Percentiles rank a stretch among this genome's conserved stretches.
phyloP scores from a whole-genome alignment of 148 eudicot species.

The Rhododendron simsii region DNA sequence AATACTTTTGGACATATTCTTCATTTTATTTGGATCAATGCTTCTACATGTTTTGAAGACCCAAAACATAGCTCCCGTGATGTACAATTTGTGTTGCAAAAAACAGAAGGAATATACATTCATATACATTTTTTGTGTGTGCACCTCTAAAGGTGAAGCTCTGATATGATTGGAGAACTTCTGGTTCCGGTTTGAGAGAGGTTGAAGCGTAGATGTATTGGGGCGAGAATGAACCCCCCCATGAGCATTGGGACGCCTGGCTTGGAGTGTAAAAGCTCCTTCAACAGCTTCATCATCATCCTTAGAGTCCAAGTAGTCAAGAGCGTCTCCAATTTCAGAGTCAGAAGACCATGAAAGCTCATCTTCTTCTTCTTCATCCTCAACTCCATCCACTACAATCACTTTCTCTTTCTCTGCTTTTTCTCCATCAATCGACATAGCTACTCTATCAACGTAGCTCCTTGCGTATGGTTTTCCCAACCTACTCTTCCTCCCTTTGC shows the following conservation, averaged over 20 bases:
- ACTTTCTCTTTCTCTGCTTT: neutral
- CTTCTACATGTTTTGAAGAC: neutral
- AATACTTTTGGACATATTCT: neutral
- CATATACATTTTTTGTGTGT: neutral
- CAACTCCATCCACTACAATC: constrained; percentile 2
- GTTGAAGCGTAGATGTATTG: constrained; percentile 69
- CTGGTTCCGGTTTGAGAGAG: constrained; percentile 73
- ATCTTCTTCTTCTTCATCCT: constrained; percentile 24
- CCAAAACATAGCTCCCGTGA: neutral
- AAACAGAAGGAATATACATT: neutral
- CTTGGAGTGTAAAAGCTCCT: constrained; percentile 43
- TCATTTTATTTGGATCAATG: neutral
- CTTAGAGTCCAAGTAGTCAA: constrained; percentile 70
- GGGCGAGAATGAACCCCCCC: constrained; percentile 78
- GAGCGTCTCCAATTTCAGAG: constrained; percentile 81
- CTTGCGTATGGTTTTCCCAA: neutral
- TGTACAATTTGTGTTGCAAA: neutral
- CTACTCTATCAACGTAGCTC: neutral
- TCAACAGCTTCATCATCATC: constrained; percentile 39
- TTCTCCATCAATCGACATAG: constrained; percentile 8
- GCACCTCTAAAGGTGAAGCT: constrained; percentile 83
- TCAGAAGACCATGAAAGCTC: constrained; percentile 66
- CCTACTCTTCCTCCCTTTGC: neutral
- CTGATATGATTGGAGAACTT: constrained; percentile 62
- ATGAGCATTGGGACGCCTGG: constrained; percentile 89